Evolutionary conservation across 805 yeast species (phyloP).

Genomic region (Sporopachydermia quercuum): DNA sequence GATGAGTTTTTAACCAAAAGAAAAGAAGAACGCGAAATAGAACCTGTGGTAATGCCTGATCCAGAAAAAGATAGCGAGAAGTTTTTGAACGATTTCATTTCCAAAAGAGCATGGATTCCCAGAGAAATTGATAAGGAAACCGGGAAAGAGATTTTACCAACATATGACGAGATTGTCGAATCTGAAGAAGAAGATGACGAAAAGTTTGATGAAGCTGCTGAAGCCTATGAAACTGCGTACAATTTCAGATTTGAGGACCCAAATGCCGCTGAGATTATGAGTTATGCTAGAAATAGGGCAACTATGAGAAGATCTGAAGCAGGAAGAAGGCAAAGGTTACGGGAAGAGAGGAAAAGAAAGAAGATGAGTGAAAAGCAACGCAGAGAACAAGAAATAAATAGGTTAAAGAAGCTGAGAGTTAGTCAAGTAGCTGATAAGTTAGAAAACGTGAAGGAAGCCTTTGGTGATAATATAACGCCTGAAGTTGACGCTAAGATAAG

Average conservation of each 20-base stretch:
- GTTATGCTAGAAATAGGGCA: slow-evolving; percentile 87
- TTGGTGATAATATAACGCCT: slow-evolving; percentile 33
- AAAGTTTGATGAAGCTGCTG: slow-evolving; percentile 86
- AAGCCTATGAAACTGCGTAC: slow-evolving; percentile 80
- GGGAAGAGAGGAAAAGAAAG: slow-evolving; percentile 52
- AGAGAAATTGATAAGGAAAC: slow-evolving; percentile 43
- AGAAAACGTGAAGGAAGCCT: slow-evolving; percentile 46
- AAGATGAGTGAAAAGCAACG: slow-evolving; percentile 36
- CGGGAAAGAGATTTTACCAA: slow-evolving; percentile 22
- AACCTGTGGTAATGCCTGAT: slow-evolving; percentile 39
- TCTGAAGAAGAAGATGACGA: slow-evolving; percentile 49
- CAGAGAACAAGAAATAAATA: slow-evolving; percentile 45
- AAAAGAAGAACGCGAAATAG: slow-evolving; percentile 22
- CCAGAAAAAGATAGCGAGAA: slow-evolving; percentile 47
- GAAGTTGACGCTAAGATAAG: slow-evolving; percentile 43
- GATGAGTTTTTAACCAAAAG: slow-evolving; percentile 49
- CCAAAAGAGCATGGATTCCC: slow-evolving; percentile 83
- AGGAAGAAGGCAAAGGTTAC: slow-evolving; percentile 63
- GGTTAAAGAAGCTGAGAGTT: slow-evolving; percentile 62
- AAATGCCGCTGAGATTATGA: slow-evolving; percentile 74
- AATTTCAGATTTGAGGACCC: slow-evolving; percentile 94
- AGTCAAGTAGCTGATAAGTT: slow-evolving; percentile 65
- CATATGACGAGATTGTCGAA: slow-evolving; percentile 22
- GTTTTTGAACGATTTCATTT: slow-evolving; percentile 61
- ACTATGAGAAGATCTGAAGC: slow-evolving; percentile 73